Evolutionary conservation across 164 flowering plant genomes (phyloP).

Genomic region (Cinnamomum chago): DNA sequence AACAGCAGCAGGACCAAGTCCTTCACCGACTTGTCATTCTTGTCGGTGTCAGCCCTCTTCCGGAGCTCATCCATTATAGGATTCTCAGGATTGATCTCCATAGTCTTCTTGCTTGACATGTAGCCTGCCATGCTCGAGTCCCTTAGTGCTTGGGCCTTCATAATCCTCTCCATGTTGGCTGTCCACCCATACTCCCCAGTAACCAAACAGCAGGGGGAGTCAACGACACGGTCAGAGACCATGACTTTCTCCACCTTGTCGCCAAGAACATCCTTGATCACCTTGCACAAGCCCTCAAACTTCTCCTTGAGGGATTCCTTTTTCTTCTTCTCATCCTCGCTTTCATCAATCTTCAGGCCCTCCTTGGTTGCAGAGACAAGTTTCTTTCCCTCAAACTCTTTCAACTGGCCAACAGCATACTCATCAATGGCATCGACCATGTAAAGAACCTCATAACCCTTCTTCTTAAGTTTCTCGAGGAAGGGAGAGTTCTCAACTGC

Average conservation of each 20-base stretch:
- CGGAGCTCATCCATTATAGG: slow-evolving; percentile 19
- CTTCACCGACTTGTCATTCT: slow-evolving; percentile 21
- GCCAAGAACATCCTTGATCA: slow-evolving; percentile 15
- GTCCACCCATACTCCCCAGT: slow-evolving; percentile 22
- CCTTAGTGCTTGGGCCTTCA: slow-evolving; percentile 23
- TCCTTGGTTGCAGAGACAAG: slow-evolving; percentile 24
- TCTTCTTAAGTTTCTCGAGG: slow-evolving; percentile 26
- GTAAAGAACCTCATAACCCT: slow-evolving; percentile 23
- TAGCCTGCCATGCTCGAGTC: slow-evolving; percentile 16
- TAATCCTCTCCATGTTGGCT: slow-evolving; percentile 18
- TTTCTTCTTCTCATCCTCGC: slow-evolving; percentile 14
- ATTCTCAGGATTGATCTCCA: slow-evolving; percentile 23
- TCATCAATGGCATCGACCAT: slow-evolving; percentile 30
- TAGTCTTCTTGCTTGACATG: slow-evolving; percentile 21
- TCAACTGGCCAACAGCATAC: slow-evolving; percentile 21
- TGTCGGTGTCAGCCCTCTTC: slow-evolving; percentile 21
- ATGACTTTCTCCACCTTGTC: slow-evolving; percentile 20
- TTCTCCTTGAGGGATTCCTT: slow-evolving; percentile 12
- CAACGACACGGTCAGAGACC: slow-evolving; percentile 15
- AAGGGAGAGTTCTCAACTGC: slow-evolving; percentile 30
- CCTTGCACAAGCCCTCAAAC: slow-evolving; percentile 21
- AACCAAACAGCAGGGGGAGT: slow-evolving; percentile 22
- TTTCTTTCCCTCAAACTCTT: slow-evolving; percentile 24
- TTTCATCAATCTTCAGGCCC: slow-evolving; percentile 19
- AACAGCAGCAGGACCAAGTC: slow-evolving; percentile 18